A percentile compares a stretch with the other conserved stretches of the same genome.
Conservation (phyloP, 2,329 filamentous ascomycete genomes). For the Rhytidhysteron rufulum region DNA sequence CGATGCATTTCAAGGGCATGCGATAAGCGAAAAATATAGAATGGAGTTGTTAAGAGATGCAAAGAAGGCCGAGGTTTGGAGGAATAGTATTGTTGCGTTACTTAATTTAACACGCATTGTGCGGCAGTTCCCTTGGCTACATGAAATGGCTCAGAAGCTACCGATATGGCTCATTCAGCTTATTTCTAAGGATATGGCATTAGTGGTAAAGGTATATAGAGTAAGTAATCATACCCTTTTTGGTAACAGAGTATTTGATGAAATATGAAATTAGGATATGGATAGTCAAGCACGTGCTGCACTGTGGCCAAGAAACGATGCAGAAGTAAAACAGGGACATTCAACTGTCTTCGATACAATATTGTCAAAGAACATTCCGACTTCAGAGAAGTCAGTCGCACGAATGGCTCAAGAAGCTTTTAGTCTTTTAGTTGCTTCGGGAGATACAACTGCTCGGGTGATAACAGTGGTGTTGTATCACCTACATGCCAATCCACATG, state of each 20-base stretch:
- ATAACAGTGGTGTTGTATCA: neutral
- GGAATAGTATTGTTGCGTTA: too few relatives aligned
- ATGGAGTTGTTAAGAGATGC: slow-evolving; percentile 25
- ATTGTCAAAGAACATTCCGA: neutral
- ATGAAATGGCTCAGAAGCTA: too few relatives aligned
- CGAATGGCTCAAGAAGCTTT: neutral
- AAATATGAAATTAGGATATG: neutral
- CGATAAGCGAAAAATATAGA: slow-evolving; percentile 11
- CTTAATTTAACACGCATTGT: too few relatives aligned
- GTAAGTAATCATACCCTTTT: neutral
- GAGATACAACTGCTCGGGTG: neutral
- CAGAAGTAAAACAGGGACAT: neutral
- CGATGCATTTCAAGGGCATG: slow-evolving; percentile 1
- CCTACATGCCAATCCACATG: neutral
- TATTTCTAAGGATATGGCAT: too few relatives aligned
- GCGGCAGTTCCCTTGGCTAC: too few relatives aligned
- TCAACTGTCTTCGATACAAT: neutral
- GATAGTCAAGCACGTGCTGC: neutral
- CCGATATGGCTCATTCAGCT: too few relatives aligned
- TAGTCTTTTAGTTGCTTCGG: neutral
- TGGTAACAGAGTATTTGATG: neutral
- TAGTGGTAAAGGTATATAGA: neutral
- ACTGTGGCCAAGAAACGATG: neutral
- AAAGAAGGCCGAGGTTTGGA: slow-evolving; percentile 19
- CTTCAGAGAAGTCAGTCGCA: neutral